Evolutionary conservation across 768 basidiomycete genomes (phyloP).

Genomic region (Atractiella rhizophila): DNA sequence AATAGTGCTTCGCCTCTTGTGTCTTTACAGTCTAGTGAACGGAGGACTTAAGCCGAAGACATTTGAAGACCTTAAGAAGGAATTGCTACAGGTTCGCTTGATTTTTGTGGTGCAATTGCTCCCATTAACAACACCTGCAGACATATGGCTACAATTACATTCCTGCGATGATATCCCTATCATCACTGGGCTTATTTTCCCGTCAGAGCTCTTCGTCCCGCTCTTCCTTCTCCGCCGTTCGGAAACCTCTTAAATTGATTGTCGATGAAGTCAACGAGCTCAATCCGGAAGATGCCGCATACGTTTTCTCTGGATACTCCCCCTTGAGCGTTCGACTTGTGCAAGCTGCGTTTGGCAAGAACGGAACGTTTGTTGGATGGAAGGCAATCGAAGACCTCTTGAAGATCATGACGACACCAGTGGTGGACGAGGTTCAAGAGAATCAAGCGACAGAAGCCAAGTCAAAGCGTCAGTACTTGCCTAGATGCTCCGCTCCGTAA

Average conservation of each 20-base stretch:
- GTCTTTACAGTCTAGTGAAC: constrained; percentile 56
- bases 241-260: constrained; percentile 68
- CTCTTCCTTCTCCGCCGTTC: constrained; percentile 43
- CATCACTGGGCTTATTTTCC: constrained; percentile 28
- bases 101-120: background rate
- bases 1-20: constrained; percentile 49
- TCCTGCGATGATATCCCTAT: constrained; percentile 24
- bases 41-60: constrained; percentile 69
- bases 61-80: constrained; percentile 68
- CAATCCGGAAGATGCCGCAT: constrained; percentile 71
- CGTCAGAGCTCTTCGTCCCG: constrained; percentile 31
- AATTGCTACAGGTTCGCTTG: constrained; percentile 46
- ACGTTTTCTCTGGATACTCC: constrained; percentile 89
- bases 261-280: constrained; percentile 49
- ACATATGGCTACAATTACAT: constrained; percentile 39
- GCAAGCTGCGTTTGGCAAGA: constrained; percentile 37
- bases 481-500: background rate
- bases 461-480: constrained; percentile 1
- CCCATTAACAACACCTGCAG: constrained; percentile 27
- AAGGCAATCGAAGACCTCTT: constrained; percentile 87
- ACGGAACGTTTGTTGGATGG: constrained; percentile 28
- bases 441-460: constrained; percentile 6
- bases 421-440: constrained; percentile 41
- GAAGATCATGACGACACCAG: constrained; percentile 54
- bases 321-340: constrained; percentile 75